Evolutionary conservation across 1,284 basidiomycete species (phyloP).

Genomic region (Abortiporus biennis): DNA sequence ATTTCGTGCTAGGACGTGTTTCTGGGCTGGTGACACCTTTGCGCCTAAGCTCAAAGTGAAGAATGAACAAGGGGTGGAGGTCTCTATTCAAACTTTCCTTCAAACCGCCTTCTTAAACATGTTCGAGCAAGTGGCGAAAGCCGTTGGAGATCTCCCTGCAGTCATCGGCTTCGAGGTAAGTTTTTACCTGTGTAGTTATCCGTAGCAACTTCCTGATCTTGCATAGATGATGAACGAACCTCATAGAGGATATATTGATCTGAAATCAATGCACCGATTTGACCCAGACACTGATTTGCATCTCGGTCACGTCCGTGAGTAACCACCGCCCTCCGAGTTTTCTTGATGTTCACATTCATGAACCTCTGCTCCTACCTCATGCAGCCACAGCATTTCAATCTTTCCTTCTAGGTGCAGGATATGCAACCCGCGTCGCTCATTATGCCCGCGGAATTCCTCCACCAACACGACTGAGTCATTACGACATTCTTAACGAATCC

Average conservation of each 20-base stretch:
- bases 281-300: slow-evolving; percentile 96
- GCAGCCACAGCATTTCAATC: slow-evolving; percentile 79
- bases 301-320: slow-evolving; percentile 75
- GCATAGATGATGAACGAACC: slow-evolving; percentile 91
- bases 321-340: too few relatives aligned
- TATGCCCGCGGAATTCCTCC: slow-evolving; percentile 84
- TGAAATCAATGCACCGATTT: slow-evolving; percentile 80
- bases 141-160: slow-evolving; percentile 69
- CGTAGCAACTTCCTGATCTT: not conserved
- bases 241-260: slow-evolving; percentile 86
- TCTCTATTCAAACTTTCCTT: slow-evolving; percentile 77
- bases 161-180: slow-evolving; percentile 86
- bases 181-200: slow-evolving; percentile 2
- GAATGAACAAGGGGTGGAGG: slow-evolving; percentile 37
- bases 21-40: slow-evolving; percentile 88
- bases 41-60: slow-evolving; percentile 66
- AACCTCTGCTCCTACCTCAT: not conserved
- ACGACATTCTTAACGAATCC: slow-evolving; percentile 50
- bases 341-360: not conserved
- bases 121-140: slow-evolving; percentile 64
- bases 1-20: slow-evolving; percentile 54
- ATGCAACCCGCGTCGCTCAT: slow-evolving; percentile 64
- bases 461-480: slow-evolving; percentile 63
- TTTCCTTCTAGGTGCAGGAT: slow-evolving; percentile 78
- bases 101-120: slow-evolving; percentile 81